Percentiles rank a stretch among this genome's conserved stretches.
phyloP scores from a whole-genome alignment of 2,329 filamentous ascomycete species.

The Geosmithia putterillii region DNA sequence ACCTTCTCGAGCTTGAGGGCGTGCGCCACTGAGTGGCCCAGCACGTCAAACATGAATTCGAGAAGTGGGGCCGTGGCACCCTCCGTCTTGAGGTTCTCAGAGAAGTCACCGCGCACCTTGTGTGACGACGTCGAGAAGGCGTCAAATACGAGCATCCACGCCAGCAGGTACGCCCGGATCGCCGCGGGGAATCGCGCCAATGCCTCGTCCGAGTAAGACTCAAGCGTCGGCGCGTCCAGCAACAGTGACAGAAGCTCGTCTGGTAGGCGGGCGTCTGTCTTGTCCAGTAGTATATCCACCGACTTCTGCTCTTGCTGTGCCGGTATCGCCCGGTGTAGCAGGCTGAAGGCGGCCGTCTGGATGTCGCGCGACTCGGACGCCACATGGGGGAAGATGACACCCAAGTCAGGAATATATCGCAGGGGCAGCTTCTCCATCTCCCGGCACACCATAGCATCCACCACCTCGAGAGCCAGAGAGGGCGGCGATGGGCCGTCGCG shows the following conservation, averaged over 20 bases:
- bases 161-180: constrained; percentile 70
- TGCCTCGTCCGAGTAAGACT: constrained; percentile 51
- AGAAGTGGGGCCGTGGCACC: constrained; percentile 58
- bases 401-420: constrained; percentile 47
- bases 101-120: constrained; percentile 73
- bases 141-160: constrained; percentile 85
- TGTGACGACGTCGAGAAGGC: constrained; percentile 68
- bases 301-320: constrained; percentile 69
- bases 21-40: constrained; percentile 65
- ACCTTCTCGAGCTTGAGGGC: constrained; percentile 63
- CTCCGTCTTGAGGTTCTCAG: constrained; percentile 63
- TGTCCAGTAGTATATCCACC: constrained; percentile 61
- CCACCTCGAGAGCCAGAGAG: constrained; percentile 59
- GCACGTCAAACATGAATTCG: constrained; percentile 70
- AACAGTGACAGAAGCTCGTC: constrained; percentile 78
- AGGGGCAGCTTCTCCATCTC: constrained; percentile 53
- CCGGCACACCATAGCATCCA: constrained; percentile 62
- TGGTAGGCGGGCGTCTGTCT: constrained; percentile 61
- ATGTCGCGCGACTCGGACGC: constrained; percentile 63
- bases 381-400: constrained; percentile 63
- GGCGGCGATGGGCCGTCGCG: constrained; percentile 44
- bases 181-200: constrained; percentile 57
- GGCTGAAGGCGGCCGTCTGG: constrained; percentile 67
- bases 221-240: constrained; percentile 61
- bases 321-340: constrained; percentile 74